Evolutionary conservation across 2,329 filamentous ascomycete genomes (phyloP).

Genomic region (Fusarium ramigenum): DNA sequence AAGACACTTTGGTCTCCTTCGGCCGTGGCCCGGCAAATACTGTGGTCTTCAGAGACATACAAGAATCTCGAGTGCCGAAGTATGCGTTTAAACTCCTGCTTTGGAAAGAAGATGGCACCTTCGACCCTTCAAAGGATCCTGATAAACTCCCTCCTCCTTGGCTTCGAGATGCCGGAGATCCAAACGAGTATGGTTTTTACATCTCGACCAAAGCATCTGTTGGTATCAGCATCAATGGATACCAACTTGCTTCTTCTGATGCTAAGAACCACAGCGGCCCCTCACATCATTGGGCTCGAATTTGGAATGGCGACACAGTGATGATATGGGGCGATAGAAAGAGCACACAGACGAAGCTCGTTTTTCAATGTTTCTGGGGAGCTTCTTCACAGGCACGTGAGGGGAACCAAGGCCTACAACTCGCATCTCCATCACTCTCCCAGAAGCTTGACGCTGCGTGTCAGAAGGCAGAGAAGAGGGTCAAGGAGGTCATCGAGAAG

Average conservation of each 20-base stretch:
- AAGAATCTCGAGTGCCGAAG: slow-evolving; percentile 80
- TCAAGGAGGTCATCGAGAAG: slow-evolving; percentile 53
- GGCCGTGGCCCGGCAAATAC: slow-evolving; percentile 78
- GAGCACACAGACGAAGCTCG: slow-evolving; percentile 55
- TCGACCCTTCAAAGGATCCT: slow-evolving; percentile 66
- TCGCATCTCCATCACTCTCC: slow-evolving; percentile 53
- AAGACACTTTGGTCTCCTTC: slow-evolving; percentile 76
- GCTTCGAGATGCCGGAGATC: slow-evolving; percentile 48
- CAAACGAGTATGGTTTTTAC: slow-evolving; percentile 72
- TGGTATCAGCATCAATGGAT: slow-evolving; percentile 81
- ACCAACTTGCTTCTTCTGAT: slow-evolving; percentile 67
- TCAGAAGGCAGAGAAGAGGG: slow-evolving; percentile 55
- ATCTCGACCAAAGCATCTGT: slow-evolving; percentile 82
- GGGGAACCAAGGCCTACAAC: slow-evolving; percentile 40
- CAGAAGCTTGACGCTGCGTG: slow-evolving; percentile 60
- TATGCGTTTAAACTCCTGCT: slow-evolving; percentile 82
- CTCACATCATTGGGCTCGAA: slow-evolving; percentile 70
- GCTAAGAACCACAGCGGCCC: slow-evolving; percentile 62
- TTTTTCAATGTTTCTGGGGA: slow-evolving; percentile 66
- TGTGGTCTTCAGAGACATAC: slow-evolving; percentile 67
- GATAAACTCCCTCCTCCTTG: slow-evolving; percentile 63
- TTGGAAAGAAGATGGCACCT: slow-evolving; percentile 73
- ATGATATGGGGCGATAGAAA: slow-evolving; percentile 69
- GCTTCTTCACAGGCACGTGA: slow-evolving; percentile 58
- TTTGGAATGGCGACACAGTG: slow-evolving; percentile 82